Base-by-base conservation (phyloP, 768 basidiomycete genomes). In the Lactarius vividus region DNA sequence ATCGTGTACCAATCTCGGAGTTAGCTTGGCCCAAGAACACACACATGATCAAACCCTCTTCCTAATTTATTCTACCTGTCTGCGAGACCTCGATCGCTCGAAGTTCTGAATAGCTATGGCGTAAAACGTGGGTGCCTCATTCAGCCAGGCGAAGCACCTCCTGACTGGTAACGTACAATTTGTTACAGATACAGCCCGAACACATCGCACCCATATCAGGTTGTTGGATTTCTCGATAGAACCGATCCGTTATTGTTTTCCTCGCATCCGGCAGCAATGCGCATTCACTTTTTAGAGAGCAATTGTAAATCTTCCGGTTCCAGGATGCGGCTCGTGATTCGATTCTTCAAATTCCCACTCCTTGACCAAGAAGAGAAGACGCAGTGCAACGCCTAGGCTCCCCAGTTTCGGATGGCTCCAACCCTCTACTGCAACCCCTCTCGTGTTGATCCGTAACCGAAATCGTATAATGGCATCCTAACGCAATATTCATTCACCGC, bases 381-480 rank as follows among this genome's bases (percentile, higher is more conserved):
- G 26, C 46, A 15, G 46, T n/a, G 23, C 46, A 26, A 49, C 23
- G 10, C 49, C 23, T 5, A 26, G 10, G 5, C 23, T 2, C 5
- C n/a, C 11, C n/a, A 49, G 23, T 26, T 13, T 49, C 4, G 49
- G 23, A 49, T 49, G 3, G 49, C 9, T 46, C 44, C 42, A n/a
- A 44, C 42, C 39, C 16, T 16, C 39, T 40, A 40, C 39, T n/a
- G 9, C n/a, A n/a, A 10, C 20, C 44, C 44, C 10, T 23, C 44
- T 20, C 44, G 31, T 20, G 55, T 35, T 42, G 42, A 29, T 18
- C 29, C 31, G 55, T 63, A 57, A 28, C 29, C 31, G 1, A 39
- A 61, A 39, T 3, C 15, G 18, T 33, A 61, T 61, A 65, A 65
- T 23, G 60, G 57, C 64, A 65, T 65, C 26, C 26, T 46, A 33